A percentile compares a stretch with the other conserved stretches of the same genome.
These are phyloP conservation scores for Fusarium compactum DNA, from an alignment of 2,329 filamentous ascomycete genomes.

Conservation along the genomic window DNA sequence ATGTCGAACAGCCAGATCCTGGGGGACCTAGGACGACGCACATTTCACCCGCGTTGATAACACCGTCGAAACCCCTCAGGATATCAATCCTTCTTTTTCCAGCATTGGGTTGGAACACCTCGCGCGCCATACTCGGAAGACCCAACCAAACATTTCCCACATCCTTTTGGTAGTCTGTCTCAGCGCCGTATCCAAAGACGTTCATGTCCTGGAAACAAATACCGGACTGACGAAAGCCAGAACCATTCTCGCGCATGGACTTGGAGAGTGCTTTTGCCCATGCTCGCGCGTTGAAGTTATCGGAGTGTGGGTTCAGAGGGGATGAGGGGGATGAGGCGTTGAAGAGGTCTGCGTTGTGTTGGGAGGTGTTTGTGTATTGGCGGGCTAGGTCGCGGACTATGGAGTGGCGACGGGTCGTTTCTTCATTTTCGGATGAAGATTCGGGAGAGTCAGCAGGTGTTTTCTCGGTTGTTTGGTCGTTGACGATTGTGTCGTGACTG, in stretches of 20 bases:
- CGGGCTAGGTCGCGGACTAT: conserved; percentile 40
- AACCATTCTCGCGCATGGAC: conserved; percentile 43
- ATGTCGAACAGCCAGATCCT: conserved; percentile 72
- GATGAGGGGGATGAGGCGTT: conserved; percentile 49
- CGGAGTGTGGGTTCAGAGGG: conserved; percentile 61
- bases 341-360: conserved; percentile 32
- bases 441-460: background rate
- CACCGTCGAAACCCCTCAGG: conserved; percentile 70
- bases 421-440: conserved; percentile 29
- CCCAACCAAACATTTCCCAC: conserved; percentile 53
- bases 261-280: conserved; percentile 50
- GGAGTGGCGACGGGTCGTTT: conserved; percentile 37
- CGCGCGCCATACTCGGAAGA: conserved; percentile 27
- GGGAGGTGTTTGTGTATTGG: conserved; percentile 31
- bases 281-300: conserved; percentile 63
- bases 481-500: conserved; percentile 37
- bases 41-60: conserved; percentile 76
- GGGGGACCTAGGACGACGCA: conserved; percentile 76
- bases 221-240: conserved; percentile 47
- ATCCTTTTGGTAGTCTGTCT: conserved; percentile 62
- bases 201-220: conserved; percentile 61
- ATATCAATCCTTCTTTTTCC: conserved; percentile 56
- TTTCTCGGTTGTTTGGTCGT: background rate
- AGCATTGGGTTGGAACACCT: background rate
- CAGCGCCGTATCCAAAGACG: conserved; percentile 59